Percentiles rank a stretch among this genome's conserved stretches.
These are phyloP conservation scores for Acephala macrosclerotiorum DNA, from an alignment of 2,329 filamentous ascomycete species.

Conservation along the genomic window DNA sequence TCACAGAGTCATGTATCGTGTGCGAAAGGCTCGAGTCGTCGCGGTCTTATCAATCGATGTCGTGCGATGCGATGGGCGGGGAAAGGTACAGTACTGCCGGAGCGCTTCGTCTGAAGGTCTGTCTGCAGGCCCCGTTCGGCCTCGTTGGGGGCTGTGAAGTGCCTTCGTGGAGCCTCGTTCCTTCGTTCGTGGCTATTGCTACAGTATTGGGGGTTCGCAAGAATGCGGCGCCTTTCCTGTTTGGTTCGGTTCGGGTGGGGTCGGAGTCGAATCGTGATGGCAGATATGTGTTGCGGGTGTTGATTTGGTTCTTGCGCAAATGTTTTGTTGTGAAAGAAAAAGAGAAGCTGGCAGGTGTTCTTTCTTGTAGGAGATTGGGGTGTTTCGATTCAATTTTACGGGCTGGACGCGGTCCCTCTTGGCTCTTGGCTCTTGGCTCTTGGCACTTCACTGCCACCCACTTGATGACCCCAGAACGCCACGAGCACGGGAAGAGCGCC, in stretches of 20 bases:
- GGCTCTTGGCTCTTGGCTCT: no score
- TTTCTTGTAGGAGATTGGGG: constrained; percentile 4
- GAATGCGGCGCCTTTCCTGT: background rate
- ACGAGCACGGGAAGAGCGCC: background rate
- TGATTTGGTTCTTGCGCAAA: background rate
- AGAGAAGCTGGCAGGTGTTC: background rate
- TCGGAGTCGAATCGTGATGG: background rate
- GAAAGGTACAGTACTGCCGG: background rate
- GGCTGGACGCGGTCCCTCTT: constrained; percentile 2
- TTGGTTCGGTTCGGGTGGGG: background rate
- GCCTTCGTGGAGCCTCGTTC: background rate
- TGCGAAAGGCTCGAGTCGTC: background rate
- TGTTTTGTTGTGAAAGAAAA: background rate
- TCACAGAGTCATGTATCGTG: background rate
- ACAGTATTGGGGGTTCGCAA: no score
- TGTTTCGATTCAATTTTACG: constrained; percentile 14
- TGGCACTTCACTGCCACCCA: background rate
- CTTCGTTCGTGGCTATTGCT: no score
- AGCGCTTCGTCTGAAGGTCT: background rate
- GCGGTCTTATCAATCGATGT: background rate
- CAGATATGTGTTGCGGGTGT: background rate
- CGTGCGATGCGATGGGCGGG: background rate
- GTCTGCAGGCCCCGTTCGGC: background rate
- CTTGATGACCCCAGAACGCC: background rate
- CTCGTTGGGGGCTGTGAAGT: constrained; percentile 9